Evolutionary conservation across 345 rosid species (phyloP).

Genomic region (Eucalyptus tenuipes): DNA sequence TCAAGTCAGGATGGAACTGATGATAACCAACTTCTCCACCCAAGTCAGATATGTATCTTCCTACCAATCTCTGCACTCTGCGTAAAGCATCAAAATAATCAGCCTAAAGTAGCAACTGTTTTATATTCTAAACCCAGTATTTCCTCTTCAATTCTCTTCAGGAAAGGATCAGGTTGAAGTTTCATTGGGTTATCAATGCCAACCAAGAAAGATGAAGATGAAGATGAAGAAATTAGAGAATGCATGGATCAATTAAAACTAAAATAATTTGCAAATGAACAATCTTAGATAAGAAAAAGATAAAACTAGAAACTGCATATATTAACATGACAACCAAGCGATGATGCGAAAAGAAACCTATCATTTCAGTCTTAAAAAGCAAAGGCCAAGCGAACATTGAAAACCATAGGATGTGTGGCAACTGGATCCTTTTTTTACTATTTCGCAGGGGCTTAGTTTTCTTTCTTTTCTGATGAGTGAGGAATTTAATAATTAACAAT

Average conservation of each 20-base stretch:
- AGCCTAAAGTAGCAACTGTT: not conserved
- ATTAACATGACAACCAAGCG: not conserved
- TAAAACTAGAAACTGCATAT: not conserved
- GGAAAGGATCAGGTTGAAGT: not conserved
- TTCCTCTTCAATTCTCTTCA: not conserved
- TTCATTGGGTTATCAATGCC: not conserved
- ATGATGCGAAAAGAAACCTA: not conserved
- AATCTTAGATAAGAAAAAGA: not conserved
- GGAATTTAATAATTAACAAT: not conserved
- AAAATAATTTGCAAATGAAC: not conserved
- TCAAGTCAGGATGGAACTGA: conserved; percentile 48
- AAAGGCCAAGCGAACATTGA: not conserved
- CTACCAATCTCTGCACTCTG: conserved; percentile 31
- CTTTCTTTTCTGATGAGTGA: not conserved
- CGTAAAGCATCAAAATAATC: not conserved
- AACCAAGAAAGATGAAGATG: not conserved
- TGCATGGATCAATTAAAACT: not conserved
- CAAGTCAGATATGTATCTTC: conserved; percentile 51
- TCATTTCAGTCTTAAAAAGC: not conserved
- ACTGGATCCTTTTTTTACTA: not conserved
- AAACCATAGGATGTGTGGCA: not conserved
- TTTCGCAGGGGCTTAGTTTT: not conserved
- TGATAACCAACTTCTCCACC: conserved; percentile 85
- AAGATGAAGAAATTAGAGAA: not conserved
- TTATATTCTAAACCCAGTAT: not conserved